Evolutionary conservation across 2,329 filamentous ascomycete species (phyloP).

Genomic region (Epichloe aotearoae): DNA sequence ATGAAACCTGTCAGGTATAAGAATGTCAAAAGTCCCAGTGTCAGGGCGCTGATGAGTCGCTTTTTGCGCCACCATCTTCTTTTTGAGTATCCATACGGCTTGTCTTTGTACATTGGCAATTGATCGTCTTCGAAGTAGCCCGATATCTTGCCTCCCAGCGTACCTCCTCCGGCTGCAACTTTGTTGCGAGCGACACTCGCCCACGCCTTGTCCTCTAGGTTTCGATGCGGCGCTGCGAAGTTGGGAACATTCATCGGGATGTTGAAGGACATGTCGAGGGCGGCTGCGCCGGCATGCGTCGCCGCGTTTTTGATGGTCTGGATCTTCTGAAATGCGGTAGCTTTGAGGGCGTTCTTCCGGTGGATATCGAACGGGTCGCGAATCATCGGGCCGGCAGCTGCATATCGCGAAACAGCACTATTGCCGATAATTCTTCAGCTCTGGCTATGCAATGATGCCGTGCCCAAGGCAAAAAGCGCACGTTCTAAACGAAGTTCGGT

Average conservation of each 20-base stretch:
- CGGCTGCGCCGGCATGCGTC: conserved; percentile 34
- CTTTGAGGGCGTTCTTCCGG: conserved; percentile 32
- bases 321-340: conserved; percentile 31
- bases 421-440: not conserved
- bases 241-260: conserved; percentile 58
- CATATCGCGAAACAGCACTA: conserved; percentile 12
- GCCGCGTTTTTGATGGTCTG: conserved; percentile 32
- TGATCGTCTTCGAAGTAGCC: conserved; percentile 45
- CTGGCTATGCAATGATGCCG: no score
- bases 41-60: conserved; percentile 38
- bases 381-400: conserved; percentile 21
- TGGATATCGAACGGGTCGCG: conserved; percentile 33
- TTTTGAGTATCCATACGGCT: conserved; percentile 63
- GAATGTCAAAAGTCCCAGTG: conserved; percentile 41
- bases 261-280: conserved; percentile 49
- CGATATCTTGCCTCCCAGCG: conserved; percentile 42
- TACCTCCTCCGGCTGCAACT: conserved; percentile 19
- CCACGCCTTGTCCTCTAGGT: conserved; percentile 56
- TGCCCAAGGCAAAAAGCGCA: no score
- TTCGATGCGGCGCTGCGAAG: conserved; percentile 50
- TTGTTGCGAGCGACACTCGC: conserved; percentile 28
- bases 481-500: no score
- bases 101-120: conserved; percentile 97
- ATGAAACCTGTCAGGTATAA: conserved; percentile 62
- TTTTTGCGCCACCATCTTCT: conserved; percentile 54